These are phyloP conservation scores for Cyathus striatus DNA, from an alignment of 768 basidiomycete genomes.

Conservation along the genomic window DNA sequence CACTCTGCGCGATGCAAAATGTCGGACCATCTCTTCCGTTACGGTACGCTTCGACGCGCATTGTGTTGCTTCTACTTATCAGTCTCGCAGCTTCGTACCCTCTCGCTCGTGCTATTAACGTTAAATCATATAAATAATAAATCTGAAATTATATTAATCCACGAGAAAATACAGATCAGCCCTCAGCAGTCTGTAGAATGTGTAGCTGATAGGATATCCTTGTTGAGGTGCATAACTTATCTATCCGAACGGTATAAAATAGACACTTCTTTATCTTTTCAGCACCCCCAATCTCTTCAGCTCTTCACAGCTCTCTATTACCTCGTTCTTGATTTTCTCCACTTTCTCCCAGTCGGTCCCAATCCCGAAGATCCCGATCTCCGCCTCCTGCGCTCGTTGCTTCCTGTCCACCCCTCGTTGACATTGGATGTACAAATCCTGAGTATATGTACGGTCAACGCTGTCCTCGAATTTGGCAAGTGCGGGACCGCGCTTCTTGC, in stretches of 20 bases:
- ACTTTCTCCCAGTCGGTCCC: conserved; percentile 94
- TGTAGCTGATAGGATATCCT: too few relatives aligned
- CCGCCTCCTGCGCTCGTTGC: conserved; percentile 66
- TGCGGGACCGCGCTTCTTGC: conserved; percentile 33
- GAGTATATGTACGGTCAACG: conserved; percentile 73
- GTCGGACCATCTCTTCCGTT: too few relatives aligned
- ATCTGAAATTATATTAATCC: too few relatives aligned
- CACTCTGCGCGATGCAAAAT: too few relatives aligned
- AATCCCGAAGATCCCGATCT: conserved; percentile 85
- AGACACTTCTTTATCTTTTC: conserved; percentile 9
- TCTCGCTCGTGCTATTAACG: too few relatives aligned
- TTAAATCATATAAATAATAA: too few relatives aligned
- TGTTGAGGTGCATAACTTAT: too few relatives aligned
- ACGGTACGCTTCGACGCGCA: too few relatives aligned
- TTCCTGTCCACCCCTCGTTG: conserved; percentile 62
- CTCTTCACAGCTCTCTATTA: conserved; percentile 73
- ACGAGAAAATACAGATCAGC: too few relatives aligned
- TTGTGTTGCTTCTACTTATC: too few relatives aligned
- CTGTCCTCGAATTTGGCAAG: conserved; percentile 64
- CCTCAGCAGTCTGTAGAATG: too few relatives aligned
- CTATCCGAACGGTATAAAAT: background rate
- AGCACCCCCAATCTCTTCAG: conserved; percentile 59
- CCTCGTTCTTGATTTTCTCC: conserved; percentile 62
- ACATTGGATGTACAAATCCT: conserved; percentile 67
- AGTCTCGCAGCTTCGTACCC: too few relatives aligned